Conservation (phyloP, 257 asterid species). For the Striga asiatica region DNA sequence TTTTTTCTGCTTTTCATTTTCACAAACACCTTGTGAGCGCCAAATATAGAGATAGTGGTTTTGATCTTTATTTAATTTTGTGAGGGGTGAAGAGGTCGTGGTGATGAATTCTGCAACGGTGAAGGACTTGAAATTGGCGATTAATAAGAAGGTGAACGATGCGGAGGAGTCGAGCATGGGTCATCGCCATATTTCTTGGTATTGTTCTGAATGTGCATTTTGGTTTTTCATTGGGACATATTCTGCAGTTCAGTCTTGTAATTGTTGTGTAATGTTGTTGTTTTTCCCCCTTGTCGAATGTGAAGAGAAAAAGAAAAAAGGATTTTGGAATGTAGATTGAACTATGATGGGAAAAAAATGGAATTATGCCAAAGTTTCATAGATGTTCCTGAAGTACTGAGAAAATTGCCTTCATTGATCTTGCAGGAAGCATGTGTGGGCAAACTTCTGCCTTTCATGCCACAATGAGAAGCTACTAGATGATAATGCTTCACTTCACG, state of each 20-base stretch:
- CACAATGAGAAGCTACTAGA: constrained; percentile 69
- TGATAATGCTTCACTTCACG: constrained; percentile 50
- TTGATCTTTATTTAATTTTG: not conserved
- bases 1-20: constrained; percentile 26
- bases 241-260: too few species aligned
- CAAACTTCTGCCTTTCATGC: constrained; percentile 57
- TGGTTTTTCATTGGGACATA: too few species aligned
- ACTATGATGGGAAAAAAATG: too few species aligned
- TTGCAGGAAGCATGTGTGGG: constrained; percentile 89
- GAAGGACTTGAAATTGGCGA: constrained; percentile 45
- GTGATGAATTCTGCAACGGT: constrained; percentile 66
- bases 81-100: constrained; percentile 44
- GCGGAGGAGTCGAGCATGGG: constrained; percentile 82
- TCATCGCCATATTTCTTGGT: constrained; percentile 92
- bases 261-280: too few species aligned
- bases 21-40: constrained; percentile 20
- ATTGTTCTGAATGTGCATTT: constrained; percentile 6
- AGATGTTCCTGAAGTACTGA: too few species aligned
- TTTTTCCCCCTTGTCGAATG: too few species aligned
- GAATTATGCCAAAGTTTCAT: too few species aligned
- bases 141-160: constrained; percentile 52
- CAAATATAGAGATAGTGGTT: not conserved
- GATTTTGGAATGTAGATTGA: too few species aligned
- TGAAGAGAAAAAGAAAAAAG: too few species aligned
- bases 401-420: constrained; percentile 11